phyloP scores from a whole-genome alignment of 257 asterid species.

The Anisodus tanguticus region DNA sequence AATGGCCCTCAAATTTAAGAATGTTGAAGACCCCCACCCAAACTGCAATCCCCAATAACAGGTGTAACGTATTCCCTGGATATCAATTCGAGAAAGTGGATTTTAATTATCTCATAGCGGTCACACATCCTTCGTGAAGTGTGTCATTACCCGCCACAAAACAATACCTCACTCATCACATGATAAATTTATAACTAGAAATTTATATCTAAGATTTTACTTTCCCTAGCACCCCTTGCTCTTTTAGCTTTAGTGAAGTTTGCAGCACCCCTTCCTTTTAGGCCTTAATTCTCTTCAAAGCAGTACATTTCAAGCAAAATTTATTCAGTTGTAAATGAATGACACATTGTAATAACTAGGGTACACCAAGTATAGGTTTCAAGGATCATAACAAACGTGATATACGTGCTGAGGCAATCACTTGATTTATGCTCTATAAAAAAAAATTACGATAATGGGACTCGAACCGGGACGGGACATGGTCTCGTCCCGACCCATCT shows the following conservation, averaged over 20 bases:
- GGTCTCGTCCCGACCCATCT: too few species aligned
- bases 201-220: not conserved
- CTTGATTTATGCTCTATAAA: not conserved
- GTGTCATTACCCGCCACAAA: not conserved
- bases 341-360: not conserved
- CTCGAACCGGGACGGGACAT: too few species aligned
- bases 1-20: not conserved
- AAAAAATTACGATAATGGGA: too few species aligned
- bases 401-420: not conserved
- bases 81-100: not conserved
- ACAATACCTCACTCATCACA: not conserved
- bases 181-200: not conserved
- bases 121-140: not conserved
- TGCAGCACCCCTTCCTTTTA: not conserved
- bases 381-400: conserved; percentile 7
- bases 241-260: not conserved
- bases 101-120: not conserved
- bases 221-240: not conserved
- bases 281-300: conserved; percentile 2
- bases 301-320: not conserved
- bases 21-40: not conserved
- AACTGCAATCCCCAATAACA: not conserved
- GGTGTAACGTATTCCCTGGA: not conserved
- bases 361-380: not conserved
- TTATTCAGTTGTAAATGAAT: not conserved